Conservation (phyloP, 495 filamentous ascomycete genomes). For the Podospora tetraspora region DNA sequence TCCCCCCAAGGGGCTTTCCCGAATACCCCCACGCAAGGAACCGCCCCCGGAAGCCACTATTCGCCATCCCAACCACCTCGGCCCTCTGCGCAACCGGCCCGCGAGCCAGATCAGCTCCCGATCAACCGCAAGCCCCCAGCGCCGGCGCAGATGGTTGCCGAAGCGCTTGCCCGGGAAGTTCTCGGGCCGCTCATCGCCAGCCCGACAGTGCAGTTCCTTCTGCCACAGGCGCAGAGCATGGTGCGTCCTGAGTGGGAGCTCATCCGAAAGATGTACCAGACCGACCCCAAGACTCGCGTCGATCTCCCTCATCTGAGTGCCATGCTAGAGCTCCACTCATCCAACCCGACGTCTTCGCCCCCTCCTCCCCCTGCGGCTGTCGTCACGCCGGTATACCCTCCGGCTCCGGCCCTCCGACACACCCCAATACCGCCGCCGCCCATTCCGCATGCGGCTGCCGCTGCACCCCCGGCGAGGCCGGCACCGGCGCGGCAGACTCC, state of each 20-base stretch:
- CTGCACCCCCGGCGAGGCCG: background rate
- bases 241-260: conserved; percentile 58
- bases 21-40: conserved; percentile 20
- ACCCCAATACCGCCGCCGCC: conserved; percentile 30
- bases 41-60: conserved; percentile 23
- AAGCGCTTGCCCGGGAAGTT: conserved; percentile 50
- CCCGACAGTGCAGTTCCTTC: conserved; percentile 60
- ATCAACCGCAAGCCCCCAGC: background rate
- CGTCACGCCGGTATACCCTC: conserved; percentile 7
- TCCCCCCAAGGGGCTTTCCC: conserved; percentile 40
- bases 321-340: conserved; percentile 34
- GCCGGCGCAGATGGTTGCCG: conserved; percentile 35
- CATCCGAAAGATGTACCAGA: conserved; percentile 53
- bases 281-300: conserved; percentile 44
- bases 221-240: conserved; percentile 60
- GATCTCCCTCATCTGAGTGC: conserved; percentile 46
- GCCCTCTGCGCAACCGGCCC: conserved; percentile 28
- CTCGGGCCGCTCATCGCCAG: conserved; percentile 55
- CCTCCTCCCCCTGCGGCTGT: background rate
- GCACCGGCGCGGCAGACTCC: conserved; percentile 27
- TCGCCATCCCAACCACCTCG: conserved; percentile 31
- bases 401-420: conserved; percentile 16
- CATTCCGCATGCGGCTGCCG: conserved; percentile 18
- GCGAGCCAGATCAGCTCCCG: conserved; percentile 5
- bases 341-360: background rate